A percentile compares a stretch with the other conserved stretches of the same genome.
Evolutionary conservation across 306 rosid species (phyloP).

Genomic region (Argentina anserina): DNA sequence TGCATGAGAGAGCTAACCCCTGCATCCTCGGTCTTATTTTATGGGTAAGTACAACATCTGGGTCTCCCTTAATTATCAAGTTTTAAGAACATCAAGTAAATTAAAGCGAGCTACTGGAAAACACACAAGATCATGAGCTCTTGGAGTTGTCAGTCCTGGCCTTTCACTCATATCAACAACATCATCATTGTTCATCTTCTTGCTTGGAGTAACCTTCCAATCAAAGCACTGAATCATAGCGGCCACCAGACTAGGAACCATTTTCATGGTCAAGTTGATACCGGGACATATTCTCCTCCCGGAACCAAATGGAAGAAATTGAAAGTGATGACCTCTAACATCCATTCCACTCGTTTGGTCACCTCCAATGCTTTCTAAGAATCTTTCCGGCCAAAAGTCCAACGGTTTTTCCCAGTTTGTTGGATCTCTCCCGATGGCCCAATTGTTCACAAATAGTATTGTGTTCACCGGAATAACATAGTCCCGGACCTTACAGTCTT

Average conservation of each 20-base stretch:
- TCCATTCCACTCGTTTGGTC: background rate
- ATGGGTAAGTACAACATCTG: no score
- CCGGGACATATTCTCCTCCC: background rate
- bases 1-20: no score
- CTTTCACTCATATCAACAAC: background rate
- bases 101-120: background rate
- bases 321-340: background rate
- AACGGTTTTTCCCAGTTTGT: background rate
- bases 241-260: background rate
- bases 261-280: background rate
- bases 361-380: background rate
- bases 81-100: background rate
- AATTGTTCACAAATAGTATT: background rate
- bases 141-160: background rate
- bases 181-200: background rate
- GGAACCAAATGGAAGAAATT: background rate
- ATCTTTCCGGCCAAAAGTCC: background rate
- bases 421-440: background rate
- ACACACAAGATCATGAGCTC: background rate
- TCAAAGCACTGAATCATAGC: background rate
- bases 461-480: background rate
- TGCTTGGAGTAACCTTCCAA: background rate
- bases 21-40: no score
- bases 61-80: background rate
- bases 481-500: background rate